Conservation (phyloP, 768 basidiomycete genomes). For the Saitozyma podzolica region DNA sequence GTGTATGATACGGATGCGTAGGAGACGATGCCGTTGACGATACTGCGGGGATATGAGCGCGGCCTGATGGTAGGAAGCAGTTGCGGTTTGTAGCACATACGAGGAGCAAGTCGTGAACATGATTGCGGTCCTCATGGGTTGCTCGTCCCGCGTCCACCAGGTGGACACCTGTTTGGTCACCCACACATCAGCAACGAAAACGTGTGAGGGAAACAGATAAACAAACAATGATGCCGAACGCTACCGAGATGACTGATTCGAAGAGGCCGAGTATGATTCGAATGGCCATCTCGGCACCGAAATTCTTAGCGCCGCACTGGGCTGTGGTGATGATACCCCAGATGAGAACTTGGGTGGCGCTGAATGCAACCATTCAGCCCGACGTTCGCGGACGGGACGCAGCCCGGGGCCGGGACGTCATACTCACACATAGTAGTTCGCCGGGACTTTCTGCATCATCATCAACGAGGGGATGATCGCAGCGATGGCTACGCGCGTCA, state of each 20-base stretch:
- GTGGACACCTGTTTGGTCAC: constrained; percentile 15
- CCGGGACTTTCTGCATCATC: constrained; percentile 20
- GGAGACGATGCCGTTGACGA: constrained; percentile 35
- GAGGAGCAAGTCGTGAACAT: constrained; percentile 41
- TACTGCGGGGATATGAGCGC: background rate
- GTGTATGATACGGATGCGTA: constrained; percentile 13
- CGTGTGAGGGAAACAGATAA: background rate
- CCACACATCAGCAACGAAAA: background rate
- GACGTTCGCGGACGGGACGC: too few species aligned
- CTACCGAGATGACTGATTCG: constrained; percentile 45
- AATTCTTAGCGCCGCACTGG: constrained; percentile 23
- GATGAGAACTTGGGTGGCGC: constrained; percentile 1
- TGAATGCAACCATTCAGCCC: too few species aligned
- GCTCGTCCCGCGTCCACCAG: constrained; percentile 39
- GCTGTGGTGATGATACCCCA: constrained; percentile 22
- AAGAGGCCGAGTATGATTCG: constrained; percentile 37
- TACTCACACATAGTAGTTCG: constrained; percentile 13
- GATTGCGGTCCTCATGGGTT: constrained; percentile 32
- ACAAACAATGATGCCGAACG: constrained; percentile 54
- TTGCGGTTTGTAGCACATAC: background rate
- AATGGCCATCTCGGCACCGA: constrained; percentile 18
- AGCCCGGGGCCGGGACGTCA: too few species aligned
- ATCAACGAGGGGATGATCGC: constrained; percentile 20
- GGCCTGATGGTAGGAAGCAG: background rate
- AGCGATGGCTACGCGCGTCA: constrained; percentile 1